Base-by-base conservation (phyloP, 805 yeast species). In the Ogataea pignaliae region DNA sequence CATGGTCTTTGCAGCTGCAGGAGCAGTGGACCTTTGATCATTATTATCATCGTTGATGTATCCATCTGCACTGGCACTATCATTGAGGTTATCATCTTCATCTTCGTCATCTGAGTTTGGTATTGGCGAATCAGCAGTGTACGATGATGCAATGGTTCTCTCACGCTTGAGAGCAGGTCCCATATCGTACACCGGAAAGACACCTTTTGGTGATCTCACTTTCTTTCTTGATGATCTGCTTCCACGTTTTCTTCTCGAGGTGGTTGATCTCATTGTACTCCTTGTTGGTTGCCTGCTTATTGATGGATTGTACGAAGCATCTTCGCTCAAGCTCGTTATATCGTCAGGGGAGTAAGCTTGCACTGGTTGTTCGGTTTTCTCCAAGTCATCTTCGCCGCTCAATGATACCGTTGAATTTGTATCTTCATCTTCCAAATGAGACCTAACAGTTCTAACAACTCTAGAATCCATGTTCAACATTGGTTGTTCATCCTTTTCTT, bases 181-280 rank as follows among this genome's bases (percentile, higher is more conserved):
- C 91, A 85, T 84, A 1, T 87, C 91, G 52, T 71, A 70, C 2
- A 85, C 90, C 0, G 95, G 93, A 64, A 85, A 85, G 1, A 85
- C 89, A 47, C 88, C 88, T 21, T 77, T 77, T 3, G 91, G 95
- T 1, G 89, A 82, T 49, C 77, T 63, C 6, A 64, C 42, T 28
- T 40, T 37, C 40, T 33, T 31, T 12, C 12, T 29, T 4, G 4
- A 7, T 21, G 26, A 21, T 7, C n/a, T n/a, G n/a, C n/a, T n/a
- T n/a, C 26, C 26, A 21, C 26, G 26, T 10, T 10, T 39, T 28
- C 32, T 39, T 15, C 32, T 31, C 21, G 36, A 31, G 16, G 45
- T 34, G 29, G 28, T 39, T 12, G 46, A 29, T 33, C 35, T 29
- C 28, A 32, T 29, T 26, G 9, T 36, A 10, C 30, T 2, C n/a